Conservation (phyloP, 768 basidiomycete species). For the Postia placenta region DNA sequence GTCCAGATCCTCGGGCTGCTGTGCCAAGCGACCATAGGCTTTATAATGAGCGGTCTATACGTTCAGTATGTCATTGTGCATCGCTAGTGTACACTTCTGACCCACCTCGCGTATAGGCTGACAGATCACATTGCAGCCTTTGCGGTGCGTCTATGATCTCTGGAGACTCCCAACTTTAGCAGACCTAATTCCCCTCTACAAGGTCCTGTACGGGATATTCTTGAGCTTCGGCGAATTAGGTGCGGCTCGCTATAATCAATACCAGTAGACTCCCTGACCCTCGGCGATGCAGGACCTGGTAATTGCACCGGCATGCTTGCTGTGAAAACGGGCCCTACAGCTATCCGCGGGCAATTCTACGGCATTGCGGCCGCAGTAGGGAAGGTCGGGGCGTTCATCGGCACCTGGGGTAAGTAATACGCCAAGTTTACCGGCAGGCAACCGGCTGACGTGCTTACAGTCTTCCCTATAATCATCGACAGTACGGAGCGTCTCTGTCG, state of each 20-base stretch:
- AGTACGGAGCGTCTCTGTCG: no score
- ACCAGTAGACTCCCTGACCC: not conserved
- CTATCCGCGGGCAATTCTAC: conserved; percentile 80
- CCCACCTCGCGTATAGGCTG: conserved; percentile 32
- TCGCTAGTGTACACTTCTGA: not conserved
- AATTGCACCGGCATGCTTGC: conserved; percentile 85
- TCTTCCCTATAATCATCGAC: conserved; percentile 60
- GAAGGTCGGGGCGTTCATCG: conserved; percentile 79
- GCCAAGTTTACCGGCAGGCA: conserved; percentile 5
- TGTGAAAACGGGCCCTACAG: conserved; percentile 80
- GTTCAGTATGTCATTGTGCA: conserved; percentile 29
- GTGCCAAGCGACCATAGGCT: conserved; percentile 68
- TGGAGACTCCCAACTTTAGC: conserved; percentile 31
- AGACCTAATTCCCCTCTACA: no score
- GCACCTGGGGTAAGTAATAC: conserved; percentile 62
- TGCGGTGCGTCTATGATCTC: conserved; percentile 49
- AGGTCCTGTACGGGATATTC: conserved; percentile 91
- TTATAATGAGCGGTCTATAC: conserved; percentile 88
- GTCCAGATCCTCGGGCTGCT: conserved; percentile 61
- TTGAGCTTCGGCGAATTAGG: conserved; percentile 84
- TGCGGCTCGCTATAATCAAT: conserved; percentile 10
- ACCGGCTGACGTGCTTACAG: conserved; percentile 25
- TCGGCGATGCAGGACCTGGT: conserved; percentile 52
- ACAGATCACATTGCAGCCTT: conserved; percentile 65
- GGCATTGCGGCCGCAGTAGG: conserved; percentile 83